Conservation (phyloP, 179 eudicot genomes). For the Sideroxylon spinosum region DNA sequence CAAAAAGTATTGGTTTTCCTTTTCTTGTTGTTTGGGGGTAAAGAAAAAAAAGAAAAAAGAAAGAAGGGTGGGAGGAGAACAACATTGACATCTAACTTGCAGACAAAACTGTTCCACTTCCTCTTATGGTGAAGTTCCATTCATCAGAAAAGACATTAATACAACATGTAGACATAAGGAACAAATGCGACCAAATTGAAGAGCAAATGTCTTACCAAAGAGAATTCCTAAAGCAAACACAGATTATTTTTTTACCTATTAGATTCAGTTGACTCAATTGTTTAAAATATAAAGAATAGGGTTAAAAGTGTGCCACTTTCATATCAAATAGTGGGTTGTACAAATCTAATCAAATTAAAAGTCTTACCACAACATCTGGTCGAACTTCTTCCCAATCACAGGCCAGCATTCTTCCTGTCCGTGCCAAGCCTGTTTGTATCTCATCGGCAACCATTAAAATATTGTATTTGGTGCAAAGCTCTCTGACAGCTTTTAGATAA, state of each 20-base stretch:
- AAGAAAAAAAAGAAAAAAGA: too few species aligned
- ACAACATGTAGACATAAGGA: neutral
- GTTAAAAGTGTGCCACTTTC: neutral
- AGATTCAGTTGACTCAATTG: neutral
- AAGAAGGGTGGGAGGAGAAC: too few species aligned
- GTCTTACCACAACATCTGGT: conserved; percentile 88
- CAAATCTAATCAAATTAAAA: conserved; percentile 11
- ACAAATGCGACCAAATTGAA: neutral
- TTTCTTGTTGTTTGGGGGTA: too few species aligned
- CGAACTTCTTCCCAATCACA: conserved; percentile 96
- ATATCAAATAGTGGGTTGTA: neutral
- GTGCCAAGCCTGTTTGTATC: conserved; percentile 91
- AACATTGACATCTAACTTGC: too few species aligned
- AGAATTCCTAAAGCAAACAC: neutral
- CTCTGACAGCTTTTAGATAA: conserved; percentile 76
- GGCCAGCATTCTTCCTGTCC: conserved; percentile 91
- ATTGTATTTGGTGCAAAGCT: conserved; percentile 75
- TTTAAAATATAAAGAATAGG: conserved; percentile 3
- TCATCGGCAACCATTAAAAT: conserved; percentile 96
- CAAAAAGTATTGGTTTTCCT: too few species aligned
- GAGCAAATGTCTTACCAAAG: neutral
- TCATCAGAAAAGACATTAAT: neutral
- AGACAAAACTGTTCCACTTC: neutral
- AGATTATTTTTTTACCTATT: neutral
- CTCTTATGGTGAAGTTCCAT: neutral